phyloP scores from a whole-genome alignment of 2,329 filamentous ascomycete species.

The Fusarium keratoplasticum region DNA sequence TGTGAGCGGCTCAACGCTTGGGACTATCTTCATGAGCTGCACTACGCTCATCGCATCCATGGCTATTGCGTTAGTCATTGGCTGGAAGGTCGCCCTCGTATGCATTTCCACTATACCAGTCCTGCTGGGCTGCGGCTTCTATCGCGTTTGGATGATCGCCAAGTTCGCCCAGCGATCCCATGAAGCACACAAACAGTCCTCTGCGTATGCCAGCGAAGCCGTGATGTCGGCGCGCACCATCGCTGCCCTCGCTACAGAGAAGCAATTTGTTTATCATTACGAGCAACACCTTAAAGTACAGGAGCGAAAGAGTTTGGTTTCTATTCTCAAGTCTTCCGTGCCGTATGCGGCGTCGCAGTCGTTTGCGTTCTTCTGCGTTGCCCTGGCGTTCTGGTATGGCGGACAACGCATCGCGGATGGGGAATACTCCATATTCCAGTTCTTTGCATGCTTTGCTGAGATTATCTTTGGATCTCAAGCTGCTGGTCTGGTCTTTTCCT shows the following conservation, averaged over 20 bases:
- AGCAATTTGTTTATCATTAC: not conserved
- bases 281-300: not conserved
- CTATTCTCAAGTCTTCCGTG: not conserved
- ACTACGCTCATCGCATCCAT: constrained; percentile 14
- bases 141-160: constrained; percentile 48
- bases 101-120: constrained; percentile 55
- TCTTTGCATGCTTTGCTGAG: constrained; percentile 24
- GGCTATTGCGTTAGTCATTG: constrained; percentile 42
- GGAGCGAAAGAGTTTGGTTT: not conserved
- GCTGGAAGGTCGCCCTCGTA: constrained; percentile 59
- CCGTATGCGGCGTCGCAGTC: constrained; percentile 20
- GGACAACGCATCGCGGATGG: constrained; percentile 7
- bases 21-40: constrained; percentile 4
- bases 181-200: not conserved
- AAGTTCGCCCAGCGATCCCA: constrained; percentile 15
- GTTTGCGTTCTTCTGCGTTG: constrained; percentile 2
- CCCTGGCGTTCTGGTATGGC: constrained; percentile 34
- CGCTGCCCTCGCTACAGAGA: constrained; percentile 22
- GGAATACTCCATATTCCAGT: constrained; percentile 33
- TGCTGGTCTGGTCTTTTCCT: constrained; percentile 87
- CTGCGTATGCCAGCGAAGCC: constrained; percentile 21
- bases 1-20: constrained; percentile 21
- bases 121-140: constrained; percentile 54
- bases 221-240: constrained; percentile 27
- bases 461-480: constrained; percentile 76